These are phyloP conservation scores for Colletotrichum phormii DNA, from an alignment of 2,329 filamentous ascomycete species.

Conservation along the genomic window DNA sequence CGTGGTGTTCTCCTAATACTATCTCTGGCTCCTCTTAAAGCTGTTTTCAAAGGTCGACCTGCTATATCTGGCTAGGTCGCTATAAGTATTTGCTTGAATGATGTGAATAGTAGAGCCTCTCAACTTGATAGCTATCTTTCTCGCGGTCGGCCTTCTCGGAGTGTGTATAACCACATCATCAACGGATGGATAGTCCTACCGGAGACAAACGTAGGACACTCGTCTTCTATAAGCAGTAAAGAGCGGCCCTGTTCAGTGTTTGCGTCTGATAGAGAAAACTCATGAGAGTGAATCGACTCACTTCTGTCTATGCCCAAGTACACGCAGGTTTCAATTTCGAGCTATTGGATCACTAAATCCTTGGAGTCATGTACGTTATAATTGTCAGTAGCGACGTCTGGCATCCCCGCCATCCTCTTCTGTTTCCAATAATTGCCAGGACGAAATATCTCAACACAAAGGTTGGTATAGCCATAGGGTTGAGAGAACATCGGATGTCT, in stretches of 20 bases:
- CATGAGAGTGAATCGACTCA: not conserved
- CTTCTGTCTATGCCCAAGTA: not conserved
- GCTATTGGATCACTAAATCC: too few relatives aligned
- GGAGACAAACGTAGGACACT: not conserved
- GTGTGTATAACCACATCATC: not conserved
- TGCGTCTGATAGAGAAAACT: not conserved
- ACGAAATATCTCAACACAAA: too few relatives aligned
- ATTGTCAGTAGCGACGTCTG: too few relatives aligned
- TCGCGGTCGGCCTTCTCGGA: not conserved
- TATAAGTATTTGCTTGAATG: not conserved
- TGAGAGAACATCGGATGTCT: too few relatives aligned
- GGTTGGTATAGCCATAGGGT: too few relatives aligned
- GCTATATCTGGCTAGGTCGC: not conserved
- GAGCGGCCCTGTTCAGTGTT: not conserved
- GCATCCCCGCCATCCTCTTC: too few relatives aligned
- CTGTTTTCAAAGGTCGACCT: not conserved
- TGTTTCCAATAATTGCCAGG: too few relatives aligned
- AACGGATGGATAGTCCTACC: not conserved
- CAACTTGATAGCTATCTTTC: not conserved
- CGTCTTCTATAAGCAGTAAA: not conserved
- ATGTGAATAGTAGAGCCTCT: not conserved
- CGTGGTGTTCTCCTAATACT: not conserved
- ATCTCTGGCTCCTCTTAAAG: not conserved
- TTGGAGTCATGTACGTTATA: too few relatives aligned
- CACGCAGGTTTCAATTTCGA: not conserved